These are phyloP conservation scores for Davidsoniella virescens DNA, from an alignment of 2,329 filamentous ascomycete genomes.

Conservation along the genomic window DNA sequence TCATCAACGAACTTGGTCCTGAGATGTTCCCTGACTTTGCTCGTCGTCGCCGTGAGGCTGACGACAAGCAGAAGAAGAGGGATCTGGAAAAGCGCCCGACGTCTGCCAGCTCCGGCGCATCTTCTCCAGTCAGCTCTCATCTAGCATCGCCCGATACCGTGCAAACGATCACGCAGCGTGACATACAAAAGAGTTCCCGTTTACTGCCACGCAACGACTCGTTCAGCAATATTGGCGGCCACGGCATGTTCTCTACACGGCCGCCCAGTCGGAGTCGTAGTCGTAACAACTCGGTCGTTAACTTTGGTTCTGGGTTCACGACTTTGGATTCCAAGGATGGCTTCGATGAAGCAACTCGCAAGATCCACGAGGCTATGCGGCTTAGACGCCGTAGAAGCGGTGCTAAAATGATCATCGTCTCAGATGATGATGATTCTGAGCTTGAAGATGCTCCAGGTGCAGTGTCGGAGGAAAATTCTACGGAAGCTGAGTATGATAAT, in stretches of 20 bases:
- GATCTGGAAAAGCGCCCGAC: conserved; percentile 21
- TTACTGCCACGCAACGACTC: conserved; percentile 72
- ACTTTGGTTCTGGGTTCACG: conserved; percentile 43
- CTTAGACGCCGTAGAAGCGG: conserved; percentile 37
- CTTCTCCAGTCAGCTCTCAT: conserved; percentile 21
- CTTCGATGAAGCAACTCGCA: conserved; percentile 68
- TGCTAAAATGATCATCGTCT: conserved; percentile 20
- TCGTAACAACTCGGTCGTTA: conserved; percentile 21
- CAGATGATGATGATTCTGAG: conserved; percentile 26
- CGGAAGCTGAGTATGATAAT: conserved; percentile 27
- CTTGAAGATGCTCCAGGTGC: conserved; percentile 22
- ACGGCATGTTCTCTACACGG: conserved; percentile 79
- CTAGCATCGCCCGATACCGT: conserved; percentile 24
- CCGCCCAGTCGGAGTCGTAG: conserved; percentile 66
- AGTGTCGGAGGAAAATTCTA: conserved; percentile 20
- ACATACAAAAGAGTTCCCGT: conserved; percentile 37
- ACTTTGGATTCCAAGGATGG: conserved; percentile 49
- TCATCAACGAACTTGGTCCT: conserved; percentile 89
- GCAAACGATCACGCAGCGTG: conserved; percentile 27
- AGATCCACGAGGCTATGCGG: conserved; percentile 74
- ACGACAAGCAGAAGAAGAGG: conserved; percentile 18
- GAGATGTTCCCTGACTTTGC: conserved; percentile 98
- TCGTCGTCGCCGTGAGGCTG: conserved; percentile 50
- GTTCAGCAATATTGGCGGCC: conserved; percentile 73
- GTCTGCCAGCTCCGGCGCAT: conserved; percentile 13